These are phyloP conservation scores for Thelonectria olida DNA, from an alignment of 2,329 filamentous ascomycete species.

Conservation along the genomic window DNA sequence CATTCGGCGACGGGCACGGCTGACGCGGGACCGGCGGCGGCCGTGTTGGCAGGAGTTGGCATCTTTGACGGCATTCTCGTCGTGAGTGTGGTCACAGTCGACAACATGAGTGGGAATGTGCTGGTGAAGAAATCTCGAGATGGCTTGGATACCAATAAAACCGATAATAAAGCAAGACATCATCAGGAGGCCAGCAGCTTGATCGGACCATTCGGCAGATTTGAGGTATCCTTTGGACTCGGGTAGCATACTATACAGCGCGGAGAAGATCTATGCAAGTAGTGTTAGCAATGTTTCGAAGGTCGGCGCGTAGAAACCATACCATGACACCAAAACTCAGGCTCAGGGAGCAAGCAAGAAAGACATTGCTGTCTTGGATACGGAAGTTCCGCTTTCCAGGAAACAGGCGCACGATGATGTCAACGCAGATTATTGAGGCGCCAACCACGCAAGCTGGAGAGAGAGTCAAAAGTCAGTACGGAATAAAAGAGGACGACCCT, in stretches of 20 bases:
- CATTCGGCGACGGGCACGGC: constrained; percentile 43
- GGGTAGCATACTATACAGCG: constrained; percentile 92
- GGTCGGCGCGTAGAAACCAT: constrained; percentile 40
- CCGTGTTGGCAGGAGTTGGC: constrained; percentile 32
- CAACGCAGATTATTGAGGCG: constrained; percentile 86
- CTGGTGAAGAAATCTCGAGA: constrained; percentile 77
- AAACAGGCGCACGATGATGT: constrained; percentile 77
- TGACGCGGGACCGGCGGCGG: constrained; percentile 43
- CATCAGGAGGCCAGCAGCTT: constrained; percentile 73
- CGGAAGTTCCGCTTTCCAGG: constrained; percentile 81
- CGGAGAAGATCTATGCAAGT: constrained; percentile 79
- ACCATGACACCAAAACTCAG: constrained; percentile 98
- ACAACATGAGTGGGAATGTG: constrained; percentile 83
- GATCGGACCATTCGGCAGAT: constrained; percentile 72
- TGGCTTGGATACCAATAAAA: constrained; percentile 77
- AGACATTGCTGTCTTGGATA: constrained; percentile 88
- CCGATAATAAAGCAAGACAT: constrained; percentile 76
- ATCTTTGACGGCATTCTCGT: constrained; percentile 55
- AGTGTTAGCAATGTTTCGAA: constrained; percentile 19
- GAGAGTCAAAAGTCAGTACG: constrained; percentile 12
- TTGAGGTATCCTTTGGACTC: constrained; percentile 82
- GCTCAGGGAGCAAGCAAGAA: constrained; percentile 88
- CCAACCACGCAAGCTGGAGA: constrained; percentile 71
- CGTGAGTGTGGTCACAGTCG: constrained; percentile 80
- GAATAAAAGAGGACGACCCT: not conserved